Evolutionary conservation across 2,329 filamentous ascomycete genomes (phyloP), one percentile per base, ranked within the genome.

Genomic region (Botrytis galanthina): DNA sequence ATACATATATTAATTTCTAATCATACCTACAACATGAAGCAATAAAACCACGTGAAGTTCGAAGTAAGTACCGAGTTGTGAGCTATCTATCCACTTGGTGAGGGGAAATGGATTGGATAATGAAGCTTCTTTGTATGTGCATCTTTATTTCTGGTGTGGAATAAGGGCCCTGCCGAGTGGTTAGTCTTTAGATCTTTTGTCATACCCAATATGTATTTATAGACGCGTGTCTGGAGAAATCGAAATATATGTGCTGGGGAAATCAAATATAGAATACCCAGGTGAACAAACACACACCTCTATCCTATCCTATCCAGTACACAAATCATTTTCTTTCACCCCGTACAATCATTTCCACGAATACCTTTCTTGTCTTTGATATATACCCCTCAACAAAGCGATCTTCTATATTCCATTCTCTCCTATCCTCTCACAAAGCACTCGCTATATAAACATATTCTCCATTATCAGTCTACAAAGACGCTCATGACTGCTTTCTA

Each of bases 21-120:
- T 54, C 51, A 54, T 16, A 37, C 37, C 37, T 37, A 10, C 37
- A 37, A 37, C 37, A 37, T 10, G 9, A 9, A 37, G 37, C 8
- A 37, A 37, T 9, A 37, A 37, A 37, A 37, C 37, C 37, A n/a
- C 2, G 51, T 57, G 51, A 29, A 9, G 26, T 54, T n/a, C 2
- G 48, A 16, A 29, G 51, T 51, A 12, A n/a, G 48, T 57, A 29
- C 1, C 2, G 14, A 29, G 51, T 4, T 29, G 51, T 18, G 14
- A 29, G 14, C 4, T 8, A 10, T 37, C n/a, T n/a, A n/a, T n/a
- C 7, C 37, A 37, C 37, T 37, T 3, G 48, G 12, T 18, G 14
- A 18, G 51, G 1, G 3, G 51, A 4, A 18, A 18, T 54, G n/a
- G 0, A 5, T 14, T 0, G 48, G 26, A 4, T 4, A n/a, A 4